These are phyloP conservation scores for Tuber calosporum DNA, from an alignment of 495 filamentous ascomycete genomes.

Conservation along the genomic window DNA sequence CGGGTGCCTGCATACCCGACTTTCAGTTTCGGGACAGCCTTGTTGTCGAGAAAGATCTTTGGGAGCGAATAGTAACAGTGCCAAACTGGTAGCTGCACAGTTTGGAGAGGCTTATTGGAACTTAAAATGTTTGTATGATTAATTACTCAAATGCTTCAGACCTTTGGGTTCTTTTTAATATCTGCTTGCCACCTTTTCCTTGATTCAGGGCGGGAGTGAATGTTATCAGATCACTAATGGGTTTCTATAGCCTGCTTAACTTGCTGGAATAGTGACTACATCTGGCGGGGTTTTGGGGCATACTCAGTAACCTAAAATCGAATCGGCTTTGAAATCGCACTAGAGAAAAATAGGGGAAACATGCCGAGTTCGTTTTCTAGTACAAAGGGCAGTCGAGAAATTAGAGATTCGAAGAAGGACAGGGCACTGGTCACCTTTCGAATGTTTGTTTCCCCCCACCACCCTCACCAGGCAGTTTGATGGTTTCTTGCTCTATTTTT, in stretches of 20 bases:
- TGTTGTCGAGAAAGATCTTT: constrained; percentile 4
- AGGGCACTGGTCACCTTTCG: constrained; percentile 36
- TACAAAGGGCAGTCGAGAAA: neutral
- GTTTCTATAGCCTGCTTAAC: neutral
- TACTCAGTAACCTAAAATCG: constrained; percentile 4
- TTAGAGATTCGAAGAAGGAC: constrained; percentile 10
- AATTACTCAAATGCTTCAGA: constrained; percentile 1
- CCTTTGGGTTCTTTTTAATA: neutral
- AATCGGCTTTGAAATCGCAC: constrained; percentile 1
- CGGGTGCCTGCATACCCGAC: constrained; percentile 32
- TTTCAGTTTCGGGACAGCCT: constrained; percentile 8
- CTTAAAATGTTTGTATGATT: constrained; percentile 28
- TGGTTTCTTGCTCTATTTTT: neutral
- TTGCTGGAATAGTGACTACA: neutral
- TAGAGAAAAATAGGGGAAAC: constrained; percentile 1
- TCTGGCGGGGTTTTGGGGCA: neutral
- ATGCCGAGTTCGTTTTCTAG: constrained; percentile 24
- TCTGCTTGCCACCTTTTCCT: constrained; percentile 7
- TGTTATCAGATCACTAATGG: neutral
- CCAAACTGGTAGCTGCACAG: constrained; percentile 11
- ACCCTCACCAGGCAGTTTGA: neutral
- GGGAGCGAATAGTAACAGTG: constrained; percentile 19
- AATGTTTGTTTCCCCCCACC: constrained; percentile 32
- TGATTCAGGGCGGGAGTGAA: neutral
- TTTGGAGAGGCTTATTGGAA: constrained; percentile 5